phyloP scores from a whole-genome alignment of 257 asterid species.

The Echium plantagineum region DNA sequence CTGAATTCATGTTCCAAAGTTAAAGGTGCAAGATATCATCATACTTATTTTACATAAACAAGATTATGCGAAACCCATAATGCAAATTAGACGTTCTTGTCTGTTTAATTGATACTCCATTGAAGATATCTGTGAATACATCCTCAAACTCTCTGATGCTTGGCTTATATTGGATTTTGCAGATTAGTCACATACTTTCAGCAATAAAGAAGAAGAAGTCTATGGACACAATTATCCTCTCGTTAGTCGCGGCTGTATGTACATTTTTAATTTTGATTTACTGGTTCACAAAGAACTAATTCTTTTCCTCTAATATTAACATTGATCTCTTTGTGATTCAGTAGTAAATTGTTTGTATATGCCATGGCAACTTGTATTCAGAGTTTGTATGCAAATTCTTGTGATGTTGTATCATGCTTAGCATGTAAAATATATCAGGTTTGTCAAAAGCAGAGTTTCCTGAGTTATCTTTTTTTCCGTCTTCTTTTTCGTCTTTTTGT shows the following conservation, averaged over 20 bases:
- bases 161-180: constrained; percentile 17
- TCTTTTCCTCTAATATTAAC: background rate
- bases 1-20: no score
- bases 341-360: background rate
- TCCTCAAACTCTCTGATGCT: background rate
- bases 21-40: background rate
- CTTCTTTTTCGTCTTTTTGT: no score
- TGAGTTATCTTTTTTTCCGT: no score
- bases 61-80: background rate
- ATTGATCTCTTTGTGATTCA: background rate
- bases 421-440: background rate
- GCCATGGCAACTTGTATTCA: background rate
- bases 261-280: constrained; percentile 65
- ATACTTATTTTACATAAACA: background rate
- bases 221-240: constrained; percentile 81
- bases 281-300: constrained; percentile 61
- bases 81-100: background rate
- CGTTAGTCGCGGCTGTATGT: constrained; percentile 87
- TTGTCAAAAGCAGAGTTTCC: background rate
- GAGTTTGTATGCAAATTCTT: background rate
- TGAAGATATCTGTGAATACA: background rate
- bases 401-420: background rate
- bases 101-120: background rate
- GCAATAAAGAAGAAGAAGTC: constrained; percentile 89
- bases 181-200: constrained; percentile 69